phyloP scores from a whole-genome alignment of 2,329 filamentous ascomycete species.

The Fusarium pseudocircinatum region DNA sequence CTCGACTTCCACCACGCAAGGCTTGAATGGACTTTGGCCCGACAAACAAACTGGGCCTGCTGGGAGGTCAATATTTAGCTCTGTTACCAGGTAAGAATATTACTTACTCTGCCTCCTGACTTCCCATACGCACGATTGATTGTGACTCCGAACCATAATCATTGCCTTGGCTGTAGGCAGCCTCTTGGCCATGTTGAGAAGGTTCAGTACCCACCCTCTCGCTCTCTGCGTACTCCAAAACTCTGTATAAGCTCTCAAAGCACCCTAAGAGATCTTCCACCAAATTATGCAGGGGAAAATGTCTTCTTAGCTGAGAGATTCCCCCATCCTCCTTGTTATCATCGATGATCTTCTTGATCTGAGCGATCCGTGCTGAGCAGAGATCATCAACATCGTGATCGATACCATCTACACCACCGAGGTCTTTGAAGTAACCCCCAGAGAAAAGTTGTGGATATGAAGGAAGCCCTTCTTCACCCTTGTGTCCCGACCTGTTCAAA shows the following conservation, averaged over 20 bases:
- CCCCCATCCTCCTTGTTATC: constrained; percentile 11
- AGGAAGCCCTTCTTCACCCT: not conserved
- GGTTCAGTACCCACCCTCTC: not conserved
- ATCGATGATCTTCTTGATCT: constrained; percentile 19
- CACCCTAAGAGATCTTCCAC: constrained; percentile 30
- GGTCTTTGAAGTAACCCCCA: constrained; percentile 40
- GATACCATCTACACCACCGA: constrained; percentile 30
- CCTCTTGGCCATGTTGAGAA: constrained; percentile 1
- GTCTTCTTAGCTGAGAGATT: constrained; percentile 19
- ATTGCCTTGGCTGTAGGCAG: constrained; percentile 30
- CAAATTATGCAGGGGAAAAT: constrained; percentile 32
- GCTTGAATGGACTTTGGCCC: constrained; percentile 29
- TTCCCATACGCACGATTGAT: constrained; percentile 35
- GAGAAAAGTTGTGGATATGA: constrained; percentile 20
- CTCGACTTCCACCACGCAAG: constrained; percentile 17
- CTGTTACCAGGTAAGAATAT: not conserved
- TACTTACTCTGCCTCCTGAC: constrained; percentile 29
- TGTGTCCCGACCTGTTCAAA: not conserved
- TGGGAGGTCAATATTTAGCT: not conserved
- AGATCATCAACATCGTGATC: constrained; percentile 29
- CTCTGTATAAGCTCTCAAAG: constrained; percentile 29
- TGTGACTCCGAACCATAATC: constrained; percentile 40
- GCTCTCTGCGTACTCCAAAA: not conserved
- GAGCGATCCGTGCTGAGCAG: constrained; percentile 37
- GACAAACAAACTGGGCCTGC: constrained; percentile 37